Evolutionary conservation across 257 asterid genomes (phyloP), one percentile per base, ranked within the genome.

Genomic region (Eucommia ulmoides): DNA sequence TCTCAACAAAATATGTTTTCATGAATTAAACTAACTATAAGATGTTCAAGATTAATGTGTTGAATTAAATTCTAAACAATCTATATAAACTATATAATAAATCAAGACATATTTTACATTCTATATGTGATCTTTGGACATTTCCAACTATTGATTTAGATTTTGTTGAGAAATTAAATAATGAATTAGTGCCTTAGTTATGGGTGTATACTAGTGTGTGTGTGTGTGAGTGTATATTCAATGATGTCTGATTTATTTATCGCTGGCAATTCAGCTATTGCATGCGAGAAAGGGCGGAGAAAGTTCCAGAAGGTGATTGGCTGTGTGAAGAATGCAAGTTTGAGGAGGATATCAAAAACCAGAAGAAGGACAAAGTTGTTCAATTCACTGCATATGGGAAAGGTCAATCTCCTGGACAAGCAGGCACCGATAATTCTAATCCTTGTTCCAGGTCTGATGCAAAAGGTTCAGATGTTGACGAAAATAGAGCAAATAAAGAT

Each of bases 281-380:
- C 76, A 91, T 91, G 99, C 75, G 84, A 22, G 67, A 64, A 66
- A 75, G 61, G 87, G 58, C 70, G 76, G 69, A 62, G 14, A 63
- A 79, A 73, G 76, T 86, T 59, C 97, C 99, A 22, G 89, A 79
- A 55, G 81, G 78, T 52, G 83, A 77, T 52, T 91, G 96, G 96
- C 64, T 83, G 62, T 91, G 99, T 68, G 99, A 83, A 73, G 99
- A 83, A 55, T 91, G 99, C 75, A 70, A 69, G 60, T 58, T 51
- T n/a, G 55, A 62, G 21, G 85, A 68, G 67, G 74, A 23, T 67
- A 76, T 47, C 24, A 73, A 53, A 50, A 65, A 63, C 56, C 66
- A 33, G 50, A 70, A 67, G 70, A 80, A 58, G 57, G 79, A 62
- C 54, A 78, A 69, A 65, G 50, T 49, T 41, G 76, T 49, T 33